phyloP scores from a whole-genome alignment of 495 filamentous ascomycete species.

The Hypomontagnella submonticulosa region DNA sequence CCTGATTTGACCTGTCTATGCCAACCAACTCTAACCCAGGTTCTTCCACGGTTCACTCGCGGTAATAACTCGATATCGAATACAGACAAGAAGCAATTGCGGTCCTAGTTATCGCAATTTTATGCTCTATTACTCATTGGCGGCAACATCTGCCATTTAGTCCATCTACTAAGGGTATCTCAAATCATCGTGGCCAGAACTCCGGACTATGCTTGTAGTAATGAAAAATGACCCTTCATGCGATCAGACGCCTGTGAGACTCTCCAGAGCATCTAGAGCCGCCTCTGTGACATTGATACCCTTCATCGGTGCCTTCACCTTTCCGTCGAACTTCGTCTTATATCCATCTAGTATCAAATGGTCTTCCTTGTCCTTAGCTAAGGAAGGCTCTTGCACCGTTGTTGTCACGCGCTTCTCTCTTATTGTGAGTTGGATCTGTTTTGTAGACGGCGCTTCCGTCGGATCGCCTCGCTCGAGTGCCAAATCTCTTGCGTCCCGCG shows the following conservation, averaged over 20 bases:
- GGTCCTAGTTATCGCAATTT: not conserved
- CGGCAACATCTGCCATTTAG: not conserved
- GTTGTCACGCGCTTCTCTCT: constrained; percentile 57
- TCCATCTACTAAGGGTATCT: constrained; percentile 36
- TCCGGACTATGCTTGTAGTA: constrained; percentile 30
- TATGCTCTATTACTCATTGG: not conserved
- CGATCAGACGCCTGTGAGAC: not conserved
- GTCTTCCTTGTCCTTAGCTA: constrained; percentile 46
- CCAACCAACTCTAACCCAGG: not conserved
- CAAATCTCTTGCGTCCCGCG: constrained; percentile 54
- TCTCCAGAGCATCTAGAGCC: not conserved
- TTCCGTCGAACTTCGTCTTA: constrained; percentile 48
- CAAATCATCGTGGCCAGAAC: constrained; percentile 20
- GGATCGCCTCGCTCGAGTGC: constrained; percentile 66
- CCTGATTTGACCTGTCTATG: constrained; percentile 11
- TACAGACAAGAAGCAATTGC: not conserved
- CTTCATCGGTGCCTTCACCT: constrained; percentile 15
- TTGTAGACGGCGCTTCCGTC: constrained; percentile 2
- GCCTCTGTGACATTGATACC: constrained; percentile 1
- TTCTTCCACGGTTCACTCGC: not conserved
- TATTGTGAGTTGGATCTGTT: constrained; percentile 54
- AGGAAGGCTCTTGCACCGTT: constrained; percentile 50
- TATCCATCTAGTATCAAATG: constrained; percentile 63
- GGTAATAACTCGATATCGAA: not conserved
- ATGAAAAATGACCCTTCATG: not conserved